Conservation (phyloP, 1,139 yeast species). For the Yamadazyma dushanensis region DNA sequence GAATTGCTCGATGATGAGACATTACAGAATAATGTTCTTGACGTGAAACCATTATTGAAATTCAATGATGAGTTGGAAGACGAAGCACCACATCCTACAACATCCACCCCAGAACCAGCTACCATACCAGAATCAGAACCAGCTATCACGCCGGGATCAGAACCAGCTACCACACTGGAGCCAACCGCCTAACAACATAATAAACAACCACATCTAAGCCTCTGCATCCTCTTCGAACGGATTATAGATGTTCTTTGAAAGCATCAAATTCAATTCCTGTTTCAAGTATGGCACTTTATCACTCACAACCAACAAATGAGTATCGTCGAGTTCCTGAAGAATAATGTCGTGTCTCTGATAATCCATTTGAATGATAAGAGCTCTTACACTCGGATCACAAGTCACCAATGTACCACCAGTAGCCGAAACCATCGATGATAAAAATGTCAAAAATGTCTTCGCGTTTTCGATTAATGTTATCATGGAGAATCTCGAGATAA, state of each 20-base stretch:
- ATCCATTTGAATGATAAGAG: constrained; percentile 80
- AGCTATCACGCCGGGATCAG: no score
- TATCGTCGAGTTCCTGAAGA: constrained; percentile 84
- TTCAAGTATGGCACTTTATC: constrained; percentile 75
- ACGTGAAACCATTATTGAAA: constrained; percentile 18
- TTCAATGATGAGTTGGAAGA: constrained; percentile 15
- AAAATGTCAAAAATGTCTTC: neutral
- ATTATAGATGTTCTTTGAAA: constrained; percentile 81
- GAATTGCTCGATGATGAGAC: constrained; percentile 15
- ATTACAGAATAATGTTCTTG: constrained; percentile 14
- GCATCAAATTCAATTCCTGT: constrained; percentile 67
- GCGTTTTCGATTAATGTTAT: no score
- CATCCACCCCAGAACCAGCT: neutral
- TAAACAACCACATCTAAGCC: no score
- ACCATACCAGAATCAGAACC: no score
- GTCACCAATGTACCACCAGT: constrained; percentile 47
- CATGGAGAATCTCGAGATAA: no score
- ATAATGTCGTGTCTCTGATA: constrained; percentile 71
- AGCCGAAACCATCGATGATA: constrained; percentile 41
- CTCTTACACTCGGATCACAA: constrained; percentile 90
- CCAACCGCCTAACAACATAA: no score
- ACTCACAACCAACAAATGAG: constrained; percentile 80
- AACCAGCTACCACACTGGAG: no score
- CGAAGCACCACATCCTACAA: neutral
- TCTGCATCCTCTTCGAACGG: constrained; percentile 70